A percentile compares a stretch with the other conserved stretches of the same genome.
Evolutionary conservation across 163 green algal genomes (phyloP).

Genomic region (Coccomyxa subellipsoidea): DNA sequence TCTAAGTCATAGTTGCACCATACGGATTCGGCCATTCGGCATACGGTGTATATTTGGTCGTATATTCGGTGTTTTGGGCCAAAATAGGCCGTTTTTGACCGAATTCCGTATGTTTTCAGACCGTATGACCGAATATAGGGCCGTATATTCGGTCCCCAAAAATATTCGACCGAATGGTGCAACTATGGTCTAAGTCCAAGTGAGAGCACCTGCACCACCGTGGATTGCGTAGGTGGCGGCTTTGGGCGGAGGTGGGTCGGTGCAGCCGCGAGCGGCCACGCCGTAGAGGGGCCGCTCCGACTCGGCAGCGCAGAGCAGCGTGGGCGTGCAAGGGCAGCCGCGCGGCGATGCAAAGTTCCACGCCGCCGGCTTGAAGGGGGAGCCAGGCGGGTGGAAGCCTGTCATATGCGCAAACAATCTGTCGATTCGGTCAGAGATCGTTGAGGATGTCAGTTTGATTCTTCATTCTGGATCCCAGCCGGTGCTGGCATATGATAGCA

Average conservation of each 20-base stretch:
- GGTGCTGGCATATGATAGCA: neutral
- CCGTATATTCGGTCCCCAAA: too few species aligned
- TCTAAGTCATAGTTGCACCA: too few species aligned
- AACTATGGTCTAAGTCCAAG: too few species aligned
- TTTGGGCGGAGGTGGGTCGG: too few species aligned
- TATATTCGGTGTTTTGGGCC: too few species aligned
- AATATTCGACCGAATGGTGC: too few species aligned
- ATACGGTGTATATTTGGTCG: too few species aligned
- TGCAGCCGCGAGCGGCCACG: neutral
- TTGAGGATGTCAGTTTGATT: neutral
- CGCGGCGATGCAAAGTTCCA: constrained; percentile 24
- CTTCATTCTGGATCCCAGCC: neutral
- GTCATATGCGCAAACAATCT: neutral
- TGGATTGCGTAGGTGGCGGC: constrained; percentile 33
- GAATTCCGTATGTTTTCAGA: too few species aligned
- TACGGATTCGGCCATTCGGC: too few species aligned
- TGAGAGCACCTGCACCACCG: constrained; percentile 18
- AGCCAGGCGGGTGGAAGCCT: too few species aligned
- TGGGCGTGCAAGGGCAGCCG: constrained; percentile 40
- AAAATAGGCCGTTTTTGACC: too few species aligned
- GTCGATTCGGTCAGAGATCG: neutral
- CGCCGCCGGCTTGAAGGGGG: neutral
- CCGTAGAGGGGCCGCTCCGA: neutral
- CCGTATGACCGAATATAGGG: too few species aligned
- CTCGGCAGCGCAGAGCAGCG: constrained; percentile 27